These are phyloP conservation scores for Blastobotrys malaysiensis DNA, from an alignment of 1,139 yeast genomes.

Conservation along the genomic window DNA sequence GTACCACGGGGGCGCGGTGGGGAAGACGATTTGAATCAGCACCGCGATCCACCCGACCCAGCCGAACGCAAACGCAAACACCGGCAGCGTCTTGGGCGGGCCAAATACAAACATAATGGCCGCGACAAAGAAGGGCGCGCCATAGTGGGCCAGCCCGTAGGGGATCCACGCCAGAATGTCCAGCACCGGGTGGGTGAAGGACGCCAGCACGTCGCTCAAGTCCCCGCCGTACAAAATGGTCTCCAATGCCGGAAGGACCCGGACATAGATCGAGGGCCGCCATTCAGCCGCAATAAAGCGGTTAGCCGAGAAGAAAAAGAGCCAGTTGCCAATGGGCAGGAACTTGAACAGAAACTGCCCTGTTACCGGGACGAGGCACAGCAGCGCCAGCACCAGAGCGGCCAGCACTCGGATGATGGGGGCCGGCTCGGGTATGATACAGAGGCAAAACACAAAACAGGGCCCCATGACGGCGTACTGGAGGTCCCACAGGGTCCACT, in stretches of 20 bases:
- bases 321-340: slow-evolving; percentile 84
- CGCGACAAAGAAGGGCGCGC: slow-evolving; percentile 85
- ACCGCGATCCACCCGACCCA: slow-evolving; percentile 91
- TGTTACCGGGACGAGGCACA: slow-evolving; percentile 59
- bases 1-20: slow-evolving; percentile 99
- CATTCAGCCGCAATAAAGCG: slow-evolving; percentile 69
- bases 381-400: slow-evolving; percentile 22
- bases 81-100: slow-evolving; percentile 83
- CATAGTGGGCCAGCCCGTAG: slow-evolving; percentile 85
- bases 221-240: slow-evolving; percentile 93
- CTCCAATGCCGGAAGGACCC: slow-evolving; percentile 89
- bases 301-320: slow-evolving; percentile 74
- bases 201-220: slow-evolving; percentile 78
- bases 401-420: slow-evolving; percentile 42
- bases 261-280: slow-evolving; percentile 88
- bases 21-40: slow-evolving; percentile 70
- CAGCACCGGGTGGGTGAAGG: slow-evolving; percentile 57
- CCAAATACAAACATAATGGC: slow-evolving; percentile 75
- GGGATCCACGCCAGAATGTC: slow-evolving; percentile 96
- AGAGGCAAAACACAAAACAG: slow-evolving; percentile 43
- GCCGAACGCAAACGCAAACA: slow-evolving; percentile 95
- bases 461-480: slow-evolving; percentile 41
- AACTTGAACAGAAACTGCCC: slow-evolving; percentile 84
- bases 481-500: slow-evolving; percentile 36
- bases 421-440: slow-evolving; percentile 49